These are phyloP conservation scores for Cercospora zeina DNA, from an alignment of 2,329 filamentous ascomycete genomes.

Conservation along the genomic window DNA sequence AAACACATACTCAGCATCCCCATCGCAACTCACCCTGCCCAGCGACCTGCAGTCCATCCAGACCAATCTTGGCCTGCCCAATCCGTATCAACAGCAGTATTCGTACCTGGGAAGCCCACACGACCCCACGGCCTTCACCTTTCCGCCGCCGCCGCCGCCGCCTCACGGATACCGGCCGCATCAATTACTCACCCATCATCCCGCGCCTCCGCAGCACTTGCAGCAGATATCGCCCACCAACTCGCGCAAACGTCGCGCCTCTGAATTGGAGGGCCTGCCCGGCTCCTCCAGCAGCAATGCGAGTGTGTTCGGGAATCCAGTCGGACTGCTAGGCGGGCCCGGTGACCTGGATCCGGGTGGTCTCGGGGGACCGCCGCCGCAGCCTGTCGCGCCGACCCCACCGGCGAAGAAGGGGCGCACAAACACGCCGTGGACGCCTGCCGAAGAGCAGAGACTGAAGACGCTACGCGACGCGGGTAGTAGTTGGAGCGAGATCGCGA, in stretches of 20 bases:
- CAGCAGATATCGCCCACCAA: constrained; percentile 39
- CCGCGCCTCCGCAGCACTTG: constrained; percentile 40
- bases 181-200: constrained; percentile 39
- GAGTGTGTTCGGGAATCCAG: constrained; percentile 35
- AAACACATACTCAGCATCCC: constrained; percentile 42
- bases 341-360: constrained; percentile 24
- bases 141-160: constrained; percentile 33
- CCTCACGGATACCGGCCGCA: constrained; percentile 33
- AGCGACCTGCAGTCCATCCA: constrained; percentile 33
- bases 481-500: constrained; percentile 97
- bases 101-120: constrained; percentile 35
- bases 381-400: constrained; percentile 44
- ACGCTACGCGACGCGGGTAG: constrained; percentile 89
- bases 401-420: constrained; percentile 89
- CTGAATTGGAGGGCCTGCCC: constrained; percentile 37
- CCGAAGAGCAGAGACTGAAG: constrained; percentile 89
- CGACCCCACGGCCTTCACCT: constrained; percentile 35
- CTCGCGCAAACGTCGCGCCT: constrained; percentile 42
- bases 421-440: constrained; percentile 98
- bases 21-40: constrained; percentile 41
- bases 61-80: constrained; percentile 26
- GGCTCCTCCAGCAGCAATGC: constrained; percentile 38
- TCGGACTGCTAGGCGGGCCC: constrained; percentile 32
- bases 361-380: constrained; percentile 34
- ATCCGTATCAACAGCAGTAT: constrained; percentile 37